Conservation (phyloP, 2,329 filamentous ascomycete species). For the Pyrenophora graminea region DNA sequence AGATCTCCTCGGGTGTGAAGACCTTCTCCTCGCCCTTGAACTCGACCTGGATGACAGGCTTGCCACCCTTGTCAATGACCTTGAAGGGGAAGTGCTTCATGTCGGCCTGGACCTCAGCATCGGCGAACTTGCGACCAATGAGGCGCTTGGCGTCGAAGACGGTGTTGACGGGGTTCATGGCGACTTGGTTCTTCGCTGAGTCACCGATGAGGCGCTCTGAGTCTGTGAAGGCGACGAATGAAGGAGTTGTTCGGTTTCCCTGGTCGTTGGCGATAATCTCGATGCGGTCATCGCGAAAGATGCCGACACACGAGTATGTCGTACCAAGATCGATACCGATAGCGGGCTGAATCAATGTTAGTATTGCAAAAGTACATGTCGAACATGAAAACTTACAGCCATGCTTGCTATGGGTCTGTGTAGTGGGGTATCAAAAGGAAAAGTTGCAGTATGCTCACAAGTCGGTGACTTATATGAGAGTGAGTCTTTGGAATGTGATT, state of each 20-base stretch:
- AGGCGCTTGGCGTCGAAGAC: constrained; percentile 99
- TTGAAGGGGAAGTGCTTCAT: constrained; percentile 99
- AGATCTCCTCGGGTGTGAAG: constrained; percentile 98
- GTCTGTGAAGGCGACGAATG: constrained; percentile 98
- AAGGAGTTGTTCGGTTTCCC: constrained; percentile 98
- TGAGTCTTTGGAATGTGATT: constrained; percentile 30
- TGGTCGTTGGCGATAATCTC: constrained; percentile 99
- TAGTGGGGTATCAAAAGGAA: constrained; percentile 33
- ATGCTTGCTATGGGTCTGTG: constrained; percentile 15
- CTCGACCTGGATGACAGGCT: constrained; percentile 91
- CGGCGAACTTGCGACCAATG: constrained; percentile 86
- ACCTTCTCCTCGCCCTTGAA: constrained; percentile 94
- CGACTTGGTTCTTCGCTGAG: constrained; percentile 99
- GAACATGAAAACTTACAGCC: no score
- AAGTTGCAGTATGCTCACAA: constrained; percentile 37
- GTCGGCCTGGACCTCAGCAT: constrained; percentile 77
- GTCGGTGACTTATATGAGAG: constrained; percentile 33
- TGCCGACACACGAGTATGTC: constrained; percentile 99
- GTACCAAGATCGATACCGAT: constrained; percentile 99
- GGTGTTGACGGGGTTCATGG: constrained; percentile 98
- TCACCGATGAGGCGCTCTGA: constrained; percentile 99
- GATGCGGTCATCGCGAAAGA: constrained; percentile 98
- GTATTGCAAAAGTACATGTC: no score
- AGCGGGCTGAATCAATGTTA: constrained; percentile 54
- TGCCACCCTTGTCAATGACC: constrained; percentile 85